Percentiles rank a stretch among this genome's conserved stretches.
These are phyloP conservation scores for Cucurbita argyrosperma DNA, from an alignment of 306 rosid species.

Conservation along the genomic window DNA sequence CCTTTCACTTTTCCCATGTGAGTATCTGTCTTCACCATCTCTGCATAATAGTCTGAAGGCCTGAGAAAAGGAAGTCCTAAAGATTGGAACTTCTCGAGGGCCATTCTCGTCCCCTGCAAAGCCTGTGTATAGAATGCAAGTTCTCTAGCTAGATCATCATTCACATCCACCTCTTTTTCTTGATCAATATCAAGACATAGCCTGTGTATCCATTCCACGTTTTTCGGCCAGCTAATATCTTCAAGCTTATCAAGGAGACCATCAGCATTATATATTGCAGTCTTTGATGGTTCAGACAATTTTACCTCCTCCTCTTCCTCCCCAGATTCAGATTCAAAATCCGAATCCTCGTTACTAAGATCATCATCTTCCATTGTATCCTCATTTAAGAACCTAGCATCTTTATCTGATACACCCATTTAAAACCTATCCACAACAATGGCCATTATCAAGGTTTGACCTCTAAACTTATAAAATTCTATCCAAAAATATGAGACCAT, in stretches of 20 bases:
- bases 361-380: constrained; percentile 12
- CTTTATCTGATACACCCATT: constrained; percentile 27
- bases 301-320: constrained; percentile 32
- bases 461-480: neutral
- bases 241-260: constrained; percentile 73
- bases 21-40: constrained; percentile 76
- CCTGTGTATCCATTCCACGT: constrained; percentile 57
- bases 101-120: constrained; percentile 63
- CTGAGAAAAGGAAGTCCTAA: constrained; percentile 62
- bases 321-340: constrained; percentile 35
- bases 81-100: constrained; percentile 58
- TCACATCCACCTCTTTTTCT: constrained; percentile 66
- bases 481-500: neutral
- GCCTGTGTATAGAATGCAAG: constrained; percentile 76
- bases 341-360: constrained; percentile 18
- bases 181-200: constrained; percentile 59
- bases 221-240: constrained; percentile 74
- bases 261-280: constrained; percentile 45
- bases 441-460: neutral
- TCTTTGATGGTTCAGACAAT: constrained; percentile 49
- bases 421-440: constrained; percentile 14
- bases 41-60: constrained; percentile 75
- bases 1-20: constrained; percentile 83
- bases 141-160: constrained; percentile 79
- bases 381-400: constrained; percentile 4